A percentile compares a stretch with the other conserved stretches of the same genome.
These are phyloP conservation scores for Eutrema yunnanense DNA, from an alignment of 345 rosid species.

Conservation along the genomic window DNA sequence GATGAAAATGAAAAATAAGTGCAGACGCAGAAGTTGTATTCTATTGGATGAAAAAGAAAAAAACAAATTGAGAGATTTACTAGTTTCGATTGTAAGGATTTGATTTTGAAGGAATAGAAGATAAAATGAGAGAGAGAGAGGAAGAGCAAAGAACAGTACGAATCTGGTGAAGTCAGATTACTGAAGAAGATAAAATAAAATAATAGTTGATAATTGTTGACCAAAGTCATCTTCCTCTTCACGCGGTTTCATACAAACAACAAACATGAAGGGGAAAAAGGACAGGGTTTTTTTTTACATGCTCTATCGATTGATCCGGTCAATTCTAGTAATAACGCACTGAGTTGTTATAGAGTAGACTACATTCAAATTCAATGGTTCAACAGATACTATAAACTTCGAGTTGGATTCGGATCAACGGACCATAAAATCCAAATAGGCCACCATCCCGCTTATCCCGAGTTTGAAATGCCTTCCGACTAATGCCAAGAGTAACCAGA, in stretches of 20 bases:
- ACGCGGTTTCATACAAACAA: constrained; percentile 31
- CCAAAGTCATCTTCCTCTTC: constrained; percentile 24
- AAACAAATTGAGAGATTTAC: not conserved
- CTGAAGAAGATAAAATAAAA: constrained; percentile 5
- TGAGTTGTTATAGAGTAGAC: too few species aligned
- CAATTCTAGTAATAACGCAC: too few species aligned
- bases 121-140: not conserved
- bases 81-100: not conserved
- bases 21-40: constrained; percentile 23
- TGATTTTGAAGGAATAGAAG: not conserved
- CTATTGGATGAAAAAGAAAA: not conserved
- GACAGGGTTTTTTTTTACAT: too few species aligned
- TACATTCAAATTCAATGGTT: too few species aligned
- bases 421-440: too few species aligned
- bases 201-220: constrained; percentile 16
- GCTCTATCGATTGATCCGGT: too few species aligned
- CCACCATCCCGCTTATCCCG: too few species aligned
- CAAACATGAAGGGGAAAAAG: not conserved
- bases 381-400: too few species aligned
- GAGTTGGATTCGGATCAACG: too few species aligned
- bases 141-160: not conserved
- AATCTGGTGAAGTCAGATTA: constrained; percentile 18
- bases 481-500: accelerated
- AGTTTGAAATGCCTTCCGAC: too few species aligned
- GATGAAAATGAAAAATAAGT: not conserved